Conservation (phyloP, 257 asterid species). For the Asclepias syriaca region DNA sequence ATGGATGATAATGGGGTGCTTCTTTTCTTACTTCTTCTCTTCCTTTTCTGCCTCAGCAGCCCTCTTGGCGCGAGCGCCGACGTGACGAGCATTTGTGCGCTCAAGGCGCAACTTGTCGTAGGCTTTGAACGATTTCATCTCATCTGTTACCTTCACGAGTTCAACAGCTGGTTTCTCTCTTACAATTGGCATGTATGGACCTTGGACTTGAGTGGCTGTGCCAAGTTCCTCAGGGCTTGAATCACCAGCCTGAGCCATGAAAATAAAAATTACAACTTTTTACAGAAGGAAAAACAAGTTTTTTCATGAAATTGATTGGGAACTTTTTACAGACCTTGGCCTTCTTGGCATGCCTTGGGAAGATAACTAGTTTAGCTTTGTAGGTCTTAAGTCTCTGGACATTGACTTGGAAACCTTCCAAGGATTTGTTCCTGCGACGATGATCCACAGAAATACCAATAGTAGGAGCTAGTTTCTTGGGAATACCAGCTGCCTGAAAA, state of each 20-base stretch:
- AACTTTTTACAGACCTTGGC: constrained; percentile 13
- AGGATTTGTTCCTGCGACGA: constrained; percentile 30
- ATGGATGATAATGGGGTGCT: neutral
- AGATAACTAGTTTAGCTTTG: constrained; percentile 31
- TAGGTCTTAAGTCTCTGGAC: constrained; percentile 33
- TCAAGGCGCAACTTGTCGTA: constrained; percentile 74
- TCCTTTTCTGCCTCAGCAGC: constrained; percentile 96
- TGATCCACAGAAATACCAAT: constrained; percentile 35
- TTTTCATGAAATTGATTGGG: neutral
- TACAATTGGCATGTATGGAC: constrained; percentile 57
- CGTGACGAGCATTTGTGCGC: constrained; percentile 57
- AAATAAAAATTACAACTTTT: neutral
- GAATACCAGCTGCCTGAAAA: constrained; percentile 30
- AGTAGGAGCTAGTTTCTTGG: constrained; percentile 27
- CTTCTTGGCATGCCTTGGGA: constrained; percentile 28
- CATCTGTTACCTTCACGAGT: constrained; percentile 41
- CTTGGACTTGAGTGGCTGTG: constrained; percentile 69
- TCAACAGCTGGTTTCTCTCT: constrained; percentile 19
- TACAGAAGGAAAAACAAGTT: neutral
- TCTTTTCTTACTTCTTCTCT: constrained; percentile 54
- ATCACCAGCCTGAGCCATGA: constrained; percentile 57
- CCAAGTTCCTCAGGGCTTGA: constrained; percentile 69
- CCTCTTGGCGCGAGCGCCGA: constrained; percentile 75
- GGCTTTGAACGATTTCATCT: constrained; percentile 67
- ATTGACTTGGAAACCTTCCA: constrained; percentile 32